Conservation (phyloP, 495 filamentous ascomycete species). For the Penicillium manginii region DNA sequence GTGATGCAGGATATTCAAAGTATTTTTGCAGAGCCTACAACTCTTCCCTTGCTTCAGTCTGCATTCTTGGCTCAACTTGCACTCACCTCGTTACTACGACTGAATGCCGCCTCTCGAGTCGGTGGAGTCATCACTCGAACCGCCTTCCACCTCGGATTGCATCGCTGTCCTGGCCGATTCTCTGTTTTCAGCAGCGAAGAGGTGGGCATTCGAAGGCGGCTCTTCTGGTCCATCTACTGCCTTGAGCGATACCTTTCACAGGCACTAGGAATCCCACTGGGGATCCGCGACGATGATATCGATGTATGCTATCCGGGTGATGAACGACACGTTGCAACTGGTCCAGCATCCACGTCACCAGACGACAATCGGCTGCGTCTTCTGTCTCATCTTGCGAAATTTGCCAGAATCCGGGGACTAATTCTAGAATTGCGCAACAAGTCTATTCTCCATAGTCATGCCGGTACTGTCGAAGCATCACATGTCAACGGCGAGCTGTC, state of each 20-base stretch:
- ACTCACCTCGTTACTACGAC: conserved; percentile 48
- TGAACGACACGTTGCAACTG: conserved; percentile 32
- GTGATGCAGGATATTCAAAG: conserved; percentile 41
- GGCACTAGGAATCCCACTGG: conserved; percentile 51
- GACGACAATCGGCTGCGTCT: conserved; percentile 34
- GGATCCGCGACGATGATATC: conserved; percentile 55
- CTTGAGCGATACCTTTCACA: conserved; percentile 54
- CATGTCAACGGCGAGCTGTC: conserved; percentile 43
- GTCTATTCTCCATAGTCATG: conserved; percentile 44
- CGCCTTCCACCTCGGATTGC: conserved; percentile 51
- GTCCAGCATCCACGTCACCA: background rate
- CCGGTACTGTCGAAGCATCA: conserved; percentile 36
- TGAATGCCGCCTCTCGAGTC: conserved; percentile 53
- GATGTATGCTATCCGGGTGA: conserved; percentile 53
- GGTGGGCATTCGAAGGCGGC: conserved; percentile 40
- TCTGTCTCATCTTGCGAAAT: conserved; percentile 44
- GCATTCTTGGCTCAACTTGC: conserved; percentile 49
- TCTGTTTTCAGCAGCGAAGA: conserved; percentile 43
- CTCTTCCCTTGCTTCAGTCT: conserved; percentile 46
- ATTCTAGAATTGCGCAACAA: conserved; percentile 53
- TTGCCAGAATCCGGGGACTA: conserved; percentile 44
- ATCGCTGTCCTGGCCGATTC: conserved; percentile 51
- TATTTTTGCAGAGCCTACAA: conserved; percentile 40
- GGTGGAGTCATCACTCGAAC: conserved; percentile 51
- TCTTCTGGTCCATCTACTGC: conserved; percentile 57